These are phyloP conservation scores for Phytophthora tentaculata DNA, from an alignment of 352 stramenopile genomes.

Conservation along the genomic window DNA sequence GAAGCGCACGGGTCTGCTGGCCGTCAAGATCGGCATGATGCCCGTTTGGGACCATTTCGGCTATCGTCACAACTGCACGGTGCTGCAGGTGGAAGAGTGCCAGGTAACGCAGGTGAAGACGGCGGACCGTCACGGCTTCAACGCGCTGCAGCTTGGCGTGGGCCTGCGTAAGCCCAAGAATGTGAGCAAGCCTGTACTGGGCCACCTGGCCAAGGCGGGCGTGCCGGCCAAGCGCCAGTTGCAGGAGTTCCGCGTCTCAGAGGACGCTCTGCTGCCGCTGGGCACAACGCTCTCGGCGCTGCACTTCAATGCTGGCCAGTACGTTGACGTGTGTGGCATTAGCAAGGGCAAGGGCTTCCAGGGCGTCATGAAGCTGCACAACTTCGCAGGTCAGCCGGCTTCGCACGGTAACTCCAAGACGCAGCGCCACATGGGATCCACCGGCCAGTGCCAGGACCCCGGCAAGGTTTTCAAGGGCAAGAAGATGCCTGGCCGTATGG, in stretches of 20 bases:
- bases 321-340: slow-evolving; percentile 96
- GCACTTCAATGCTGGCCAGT: slow-evolving; percentile 99
- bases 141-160: slow-evolving; percentile 95
- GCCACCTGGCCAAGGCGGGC: slow-evolving; percentile 93
- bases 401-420: slow-evolving; percentile 98
- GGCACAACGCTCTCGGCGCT: slow-evolving; percentile 94
- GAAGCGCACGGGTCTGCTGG: slow-evolving; percentile 89
- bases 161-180: slow-evolving; percentile 97
- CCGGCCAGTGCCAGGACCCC: slow-evolving; percentile 98
- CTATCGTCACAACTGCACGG: slow-evolving; percentile 96
- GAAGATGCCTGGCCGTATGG: slow-evolving; percentile 99
- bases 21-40: slow-evolving; percentile 99
- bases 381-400: slow-evolving; percentile 96
- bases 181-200: slow-evolving; percentile 92
- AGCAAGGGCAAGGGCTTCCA: slow-evolving; percentile 92
- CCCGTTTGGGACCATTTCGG: slow-evolving; percentile 98
- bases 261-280: slow-evolving; percentile 87
- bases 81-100: slow-evolving; percentile 90
- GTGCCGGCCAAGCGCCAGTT: slow-evolving; percentile 95
- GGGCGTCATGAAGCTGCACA: slow-evolving; percentile 99
- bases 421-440: slow-evolving; percentile 96
- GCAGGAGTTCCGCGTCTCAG: slow-evolving; percentile 94
- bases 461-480: slow-evolving; percentile 99
- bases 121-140: slow-evolving; percentile 94
- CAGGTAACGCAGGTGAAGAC: slow-evolving; percentile 97